These are phyloP conservation scores for Xerocomus spinulosus DNA, from an alignment of 768 basidiomycete species.

Conservation along the genomic window DNA sequence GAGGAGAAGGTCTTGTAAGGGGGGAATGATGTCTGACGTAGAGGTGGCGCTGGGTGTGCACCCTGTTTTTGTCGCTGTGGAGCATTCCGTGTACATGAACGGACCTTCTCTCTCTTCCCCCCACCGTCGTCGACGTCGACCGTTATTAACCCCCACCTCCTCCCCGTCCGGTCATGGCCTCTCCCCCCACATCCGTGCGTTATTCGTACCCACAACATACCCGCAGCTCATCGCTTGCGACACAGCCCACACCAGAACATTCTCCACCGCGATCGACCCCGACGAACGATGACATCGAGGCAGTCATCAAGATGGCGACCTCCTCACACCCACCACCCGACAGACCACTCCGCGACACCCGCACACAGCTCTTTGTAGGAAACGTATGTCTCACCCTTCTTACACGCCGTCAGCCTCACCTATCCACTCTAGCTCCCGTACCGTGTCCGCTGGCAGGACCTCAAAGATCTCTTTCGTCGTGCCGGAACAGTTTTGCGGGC, in stretches of 20 bases:
- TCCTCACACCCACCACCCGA: conserved; percentile 54
- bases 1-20: conserved; percentile 4
- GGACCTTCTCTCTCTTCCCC: conserved; percentile 9
- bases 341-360: conserved; percentile 67
- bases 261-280: conserved; percentile 31
- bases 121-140: not conserved
- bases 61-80: conserved; percentile 35
- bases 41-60: conserved; percentile 31
- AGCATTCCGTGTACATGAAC: conserved; percentile 29
- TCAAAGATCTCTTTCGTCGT: conserved; percentile 95
- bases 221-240: conserved; percentile 11
- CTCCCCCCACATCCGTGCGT: conserved; percentile 9
- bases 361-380: conserved; percentile 94
- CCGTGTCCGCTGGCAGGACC: conserved; percentile 97
- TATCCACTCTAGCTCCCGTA: conserved; percentile 75
- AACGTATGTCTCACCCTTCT: conserved; percentile 59
- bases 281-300: conserved; percentile 85
- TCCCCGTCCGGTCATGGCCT: conserved; percentile 10
- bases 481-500: conserved; percentile 87
- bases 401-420: not conserved
- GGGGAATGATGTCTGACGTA: conserved; percentile 31
- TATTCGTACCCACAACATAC: not conserved
- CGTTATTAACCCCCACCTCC: not conserved
- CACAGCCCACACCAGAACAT: conserved; percentile 4
- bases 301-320: conserved; percentile 88